Base-by-base conservation (phyloP, 306 rosid genomes). In the Cucumis hystrix region DNA sequence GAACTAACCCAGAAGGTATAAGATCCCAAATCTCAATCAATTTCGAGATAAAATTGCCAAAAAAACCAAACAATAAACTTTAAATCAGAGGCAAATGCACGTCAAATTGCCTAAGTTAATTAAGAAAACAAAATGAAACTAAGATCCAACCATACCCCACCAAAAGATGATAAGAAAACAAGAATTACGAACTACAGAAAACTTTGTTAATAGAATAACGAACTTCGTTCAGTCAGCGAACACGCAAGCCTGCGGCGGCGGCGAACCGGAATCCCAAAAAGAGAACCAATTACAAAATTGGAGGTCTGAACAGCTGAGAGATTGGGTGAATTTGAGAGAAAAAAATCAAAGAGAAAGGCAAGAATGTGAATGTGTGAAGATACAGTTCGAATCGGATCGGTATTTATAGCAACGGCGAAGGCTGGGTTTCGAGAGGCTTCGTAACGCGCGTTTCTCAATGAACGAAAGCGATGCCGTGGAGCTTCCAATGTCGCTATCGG, bases 161-260 rank as follows among this genome's bases (percentile, higher is more conserved):
- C 41, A 45, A 20, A 77, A 61, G 58, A 61, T 40, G 16, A 77
- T 45, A 8, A 62, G 30, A 57, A 43, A 57, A 14, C 41, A 49
- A 78, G 41, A 61, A 69, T 30, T 41, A 66, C 10, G 62, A 82
- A 69, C 71, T 65, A 66, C 57, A 77, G 57, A 62, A 80, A 62
- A 25, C 41, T 82, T 40, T 68, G 78, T 71, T 30, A 71, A 62
- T 28, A 76, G 81, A 81, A 81, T 30, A 79, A 85, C 88, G 84
- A 85, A 85, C 86, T 80, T 77, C 80, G 57, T 78, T 76, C 88
- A 78, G 76, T 67, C 82, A 33, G 87, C 60, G 39, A 64, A 74
- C n/a, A 63, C 71, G 78, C 59, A 82, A 25, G 77, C 85, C 25
- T 20, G 79, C 45, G 11, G 78, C 45, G 8, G 78, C 45, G 8